Percentiles rank a stretch among this genome's conserved stretches.
These are phyloP conservation scores for Zelopaecilomyces penicillatus DNA, from an alignment of 2,329 filamentous ascomycete genomes.

Conservation along the genomic window DNA sequence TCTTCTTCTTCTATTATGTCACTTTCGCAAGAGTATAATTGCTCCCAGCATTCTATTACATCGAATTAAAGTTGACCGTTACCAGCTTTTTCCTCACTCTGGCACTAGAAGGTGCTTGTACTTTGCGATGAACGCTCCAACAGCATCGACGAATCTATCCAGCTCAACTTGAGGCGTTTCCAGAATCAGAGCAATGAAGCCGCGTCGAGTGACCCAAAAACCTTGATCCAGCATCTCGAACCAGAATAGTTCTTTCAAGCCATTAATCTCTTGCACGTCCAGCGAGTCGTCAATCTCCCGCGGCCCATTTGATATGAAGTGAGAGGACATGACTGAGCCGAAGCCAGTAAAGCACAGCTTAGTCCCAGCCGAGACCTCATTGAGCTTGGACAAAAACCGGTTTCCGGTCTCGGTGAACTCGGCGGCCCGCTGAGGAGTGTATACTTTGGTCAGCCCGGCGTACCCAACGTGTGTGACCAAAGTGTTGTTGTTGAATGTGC, in stretches of 20 bases:
- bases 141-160: constrained; percentile 30
- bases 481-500: constrained; percentile 61
- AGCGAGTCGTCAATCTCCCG: constrained; percentile 19
- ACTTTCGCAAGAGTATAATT: no score
- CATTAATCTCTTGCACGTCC: constrained; percentile 22
- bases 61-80: no score
- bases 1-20: no score
- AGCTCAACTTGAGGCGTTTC: constrained; percentile 30
- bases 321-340: constrained; percentile 28
- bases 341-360: constrained; percentile 29
- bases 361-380: constrained; percentile 24
- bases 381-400: constrained; percentile 20
- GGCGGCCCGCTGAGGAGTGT: constrained; percentile 22
- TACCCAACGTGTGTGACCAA: constrained; percentile 50
- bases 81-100: no score
- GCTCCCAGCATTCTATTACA: no score
- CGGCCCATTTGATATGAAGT: constrained; percentile 25
- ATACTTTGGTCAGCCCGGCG: constrained; percentile 27
- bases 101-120: constrained; percentile 11
- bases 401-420: constrained; percentile 25
- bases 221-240: constrained; percentile 37
- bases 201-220: constrained; percentile 34
- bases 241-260: constrained; percentile 35
- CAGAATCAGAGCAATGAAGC: constrained; percentile 32
- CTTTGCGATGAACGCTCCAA: constrained; percentile 25